Evolutionary conservation across 345 rosid genomes (phyloP), one percentile per base, ranked within the genome.

Genomic region (Salix arbutifolia): DNA sequence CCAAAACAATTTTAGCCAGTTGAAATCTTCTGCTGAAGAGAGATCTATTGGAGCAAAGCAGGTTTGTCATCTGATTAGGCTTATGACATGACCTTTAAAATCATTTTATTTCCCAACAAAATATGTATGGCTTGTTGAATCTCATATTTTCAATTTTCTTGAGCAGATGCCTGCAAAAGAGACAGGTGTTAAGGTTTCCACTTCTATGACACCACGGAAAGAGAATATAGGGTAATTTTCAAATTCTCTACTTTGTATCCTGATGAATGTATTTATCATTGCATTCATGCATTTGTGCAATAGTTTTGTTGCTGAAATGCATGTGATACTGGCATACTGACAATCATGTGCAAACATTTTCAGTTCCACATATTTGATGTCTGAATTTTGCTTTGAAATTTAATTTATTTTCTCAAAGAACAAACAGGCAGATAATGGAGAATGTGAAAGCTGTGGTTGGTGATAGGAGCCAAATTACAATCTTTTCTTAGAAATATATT

Each of bases 211-310:
- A 33, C 83, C 83, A 11, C 83, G 72, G 28, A 90, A 82, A 80
- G 93, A 84, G 75, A 89, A 84, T 69, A 87, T 85, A 82, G 88
- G 97, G 99, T 95, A 90, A 87, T 72, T 46, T 72, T 80, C 62
- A 62, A 44, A 25, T 69, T 73, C 19, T 69, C 58, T 33, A 68
- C 71, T 23, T 75, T 75, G 60, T 76, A 8, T 66, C 52, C 74
- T 80, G 76, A 72, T 50, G 58, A 52, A 65, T 81, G 19, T 70
- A 11, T 67, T 5, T 61, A 50, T 73, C 35, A 26, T 58, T 60
- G 62, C 58, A 40, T 75, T 71, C 53, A 35, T 76, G 72, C 44
- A 37, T 6, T 62, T 33, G 25, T 28, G n/a, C 58, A 58, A 62
- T 69, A 58, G 67, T 23, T 68, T 13, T 76, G 50, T 50, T 77